Conservation (phyloP, 2,329 filamentous ascomycete genomes). For the Colletotrichum sansevieriae region DNA sequence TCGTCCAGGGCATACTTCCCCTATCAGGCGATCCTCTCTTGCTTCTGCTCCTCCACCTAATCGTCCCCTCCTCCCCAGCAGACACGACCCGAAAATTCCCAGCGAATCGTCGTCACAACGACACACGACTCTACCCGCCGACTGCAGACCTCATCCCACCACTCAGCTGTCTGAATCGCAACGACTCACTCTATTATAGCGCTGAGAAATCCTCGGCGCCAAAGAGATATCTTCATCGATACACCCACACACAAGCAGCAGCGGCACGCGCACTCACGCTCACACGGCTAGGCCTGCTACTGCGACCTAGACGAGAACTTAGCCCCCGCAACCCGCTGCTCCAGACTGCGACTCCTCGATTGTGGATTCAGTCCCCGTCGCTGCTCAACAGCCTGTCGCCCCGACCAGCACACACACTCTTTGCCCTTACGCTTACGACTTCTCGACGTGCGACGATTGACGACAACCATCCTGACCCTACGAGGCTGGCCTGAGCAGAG, state of each 20-base stretch:
- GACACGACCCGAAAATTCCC: constrained; percentile 31
- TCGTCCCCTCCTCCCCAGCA: constrained; percentile 16
- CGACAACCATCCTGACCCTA: background rate
- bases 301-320: constrained; percentile 31
- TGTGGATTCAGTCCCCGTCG: constrained; percentile 37
- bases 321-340: constrained; percentile 39
- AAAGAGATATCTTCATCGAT: constrained; percentile 11
- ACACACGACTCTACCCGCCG: constrained; percentile 28
- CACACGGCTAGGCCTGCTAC: constrained; percentile 6
- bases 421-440: constrained; percentile 9
- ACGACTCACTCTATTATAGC: constrained; percentile 18
- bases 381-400: constrained; percentile 35
- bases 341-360: constrained; percentile 40
- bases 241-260: constrained; percentile 2
- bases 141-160: constrained; percentile 24
- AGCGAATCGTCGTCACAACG: constrained; percentile 24
- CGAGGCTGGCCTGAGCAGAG: constrained; percentile 27
- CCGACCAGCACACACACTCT: constrained; percentile 18
- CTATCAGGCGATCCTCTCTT: constrained; percentile 32
- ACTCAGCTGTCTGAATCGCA: constrained; percentile 26
- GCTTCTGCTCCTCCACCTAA: constrained; percentile 1
- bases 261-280: constrained; percentile 7
- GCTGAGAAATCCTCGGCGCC: constrained; percentile 3
- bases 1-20: constrained; percentile 17
- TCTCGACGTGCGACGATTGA: constrained; percentile 22